Conservation (phyloP, 768 basidiomycete genomes). For the Trametes villosa region DNA sequence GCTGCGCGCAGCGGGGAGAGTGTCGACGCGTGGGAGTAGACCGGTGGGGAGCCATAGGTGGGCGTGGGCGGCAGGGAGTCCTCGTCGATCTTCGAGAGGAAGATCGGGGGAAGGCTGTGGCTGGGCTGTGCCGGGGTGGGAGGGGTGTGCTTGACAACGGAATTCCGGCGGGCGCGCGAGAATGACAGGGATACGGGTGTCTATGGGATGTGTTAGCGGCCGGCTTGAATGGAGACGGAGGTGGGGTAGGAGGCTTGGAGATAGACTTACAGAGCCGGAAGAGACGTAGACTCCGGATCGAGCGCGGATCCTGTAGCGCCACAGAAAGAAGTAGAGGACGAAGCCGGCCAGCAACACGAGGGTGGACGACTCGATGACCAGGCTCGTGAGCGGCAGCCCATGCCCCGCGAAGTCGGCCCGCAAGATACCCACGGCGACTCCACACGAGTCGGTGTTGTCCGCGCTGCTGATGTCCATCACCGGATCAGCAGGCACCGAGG, state of each 20-base stretch:
- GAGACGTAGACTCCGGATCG: not conserved
- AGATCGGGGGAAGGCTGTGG: not conserved
- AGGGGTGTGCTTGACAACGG: not conserved
- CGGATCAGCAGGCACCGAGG: too few species aligned
- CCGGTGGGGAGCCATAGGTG: not conserved
- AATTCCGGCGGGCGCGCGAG: not conserved
- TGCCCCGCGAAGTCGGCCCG: slow-evolving; percentile 1
- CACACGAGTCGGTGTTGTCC: not conserved
- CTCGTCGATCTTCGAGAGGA: slow-evolving; percentile 2
- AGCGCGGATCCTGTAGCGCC: not conserved
- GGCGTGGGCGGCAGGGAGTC: not conserved
- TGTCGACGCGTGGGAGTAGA: not conserved
- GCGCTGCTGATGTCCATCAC: too few species aligned
- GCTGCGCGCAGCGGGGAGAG: not conserved
- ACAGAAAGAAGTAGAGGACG: not conserved
- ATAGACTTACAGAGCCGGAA: not conserved
- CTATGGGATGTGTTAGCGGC: not conserved
- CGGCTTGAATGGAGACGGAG: not conserved
- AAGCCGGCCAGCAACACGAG: slow-evolving; percentile 1
- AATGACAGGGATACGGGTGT: not conserved
- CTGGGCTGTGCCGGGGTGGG: not conserved
- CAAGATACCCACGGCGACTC: not conserved
- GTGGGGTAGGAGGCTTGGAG: not conserved
- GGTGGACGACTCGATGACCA: slow-evolving; percentile 3
- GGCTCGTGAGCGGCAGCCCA: slow-evolving; percentile 4